phyloP scores from a whole-genome alignment of 2,329 filamentous ascomycete genomes.

The Apiospora pterosperma region DNA sequence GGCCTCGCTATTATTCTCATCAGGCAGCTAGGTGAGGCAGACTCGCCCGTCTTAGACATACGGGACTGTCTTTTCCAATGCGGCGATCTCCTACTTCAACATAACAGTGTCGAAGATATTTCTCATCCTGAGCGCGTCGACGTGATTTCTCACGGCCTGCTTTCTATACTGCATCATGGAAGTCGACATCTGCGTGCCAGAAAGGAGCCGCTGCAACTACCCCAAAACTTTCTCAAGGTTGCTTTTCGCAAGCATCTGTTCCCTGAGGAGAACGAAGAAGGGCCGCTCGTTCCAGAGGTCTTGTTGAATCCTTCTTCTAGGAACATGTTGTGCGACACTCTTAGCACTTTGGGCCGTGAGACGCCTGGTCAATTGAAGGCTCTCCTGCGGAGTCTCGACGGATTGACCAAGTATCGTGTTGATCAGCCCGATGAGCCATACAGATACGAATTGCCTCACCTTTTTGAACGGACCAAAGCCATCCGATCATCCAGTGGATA shows the following conservation, averaged over 20 bases:
- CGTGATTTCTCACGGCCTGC: conserved; percentile 32
- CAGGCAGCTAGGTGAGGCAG: conserved; percentile 22
- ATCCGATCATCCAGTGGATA: conserved; percentile 79
- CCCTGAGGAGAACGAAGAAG: conserved; percentile 41
- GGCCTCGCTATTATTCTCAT: conserved; percentile 21
- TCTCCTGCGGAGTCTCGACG: conserved; percentile 49
- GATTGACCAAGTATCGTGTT: conserved; percentile 46
- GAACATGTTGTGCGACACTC: conserved; percentile 55
- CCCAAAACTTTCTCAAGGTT: conserved; percentile 33
- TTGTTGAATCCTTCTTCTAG: conserved; percentile 55
- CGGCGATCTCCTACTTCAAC: conserved; percentile 20
- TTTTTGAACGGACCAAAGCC: conserved; percentile 63
- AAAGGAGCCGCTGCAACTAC: conserved; percentile 15
- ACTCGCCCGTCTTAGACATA: conserved; percentile 20
- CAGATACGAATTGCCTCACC: conserved; percentile 56
- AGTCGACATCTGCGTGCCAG: conserved; percentile 22
- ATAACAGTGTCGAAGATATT: conserved; percentile 30
- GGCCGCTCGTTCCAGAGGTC: conserved; percentile 32
- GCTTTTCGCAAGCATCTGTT: conserved; percentile 67
- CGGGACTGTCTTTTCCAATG: conserved; percentile 19
- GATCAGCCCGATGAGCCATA: conserved; percentile 49
- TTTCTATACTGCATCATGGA: conserved; percentile 29
- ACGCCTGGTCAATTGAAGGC: conserved; percentile 43
- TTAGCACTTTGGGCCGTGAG: conserved; percentile 54
- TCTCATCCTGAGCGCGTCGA: conserved; percentile 34